A percentile compares a stretch with the other conserved stretches of the same genome.
Evolutionary conservation across 805 yeast species (phyloP).

Genomic region (Starmerella stigmatis): DNA sequence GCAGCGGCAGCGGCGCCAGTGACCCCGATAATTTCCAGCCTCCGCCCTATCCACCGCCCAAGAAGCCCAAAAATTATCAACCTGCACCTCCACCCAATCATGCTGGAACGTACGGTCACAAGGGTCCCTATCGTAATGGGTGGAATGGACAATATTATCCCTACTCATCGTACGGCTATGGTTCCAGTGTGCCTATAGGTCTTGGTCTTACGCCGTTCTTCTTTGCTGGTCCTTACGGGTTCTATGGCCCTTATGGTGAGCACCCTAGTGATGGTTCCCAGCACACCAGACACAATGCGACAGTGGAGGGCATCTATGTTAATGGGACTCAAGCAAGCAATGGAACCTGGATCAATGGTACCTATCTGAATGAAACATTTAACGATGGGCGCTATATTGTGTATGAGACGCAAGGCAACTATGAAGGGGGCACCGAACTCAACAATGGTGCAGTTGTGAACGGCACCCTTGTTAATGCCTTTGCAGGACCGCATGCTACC

Average conservation of each 20-base stretch:
- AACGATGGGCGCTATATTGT: neutral
- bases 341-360: neutral
- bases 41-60: constrained; percentile 4
- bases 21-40: neutral
- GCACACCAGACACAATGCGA: constrained; percentile 1
- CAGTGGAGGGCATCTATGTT: constrained; percentile 3
- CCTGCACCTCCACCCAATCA: neutral
- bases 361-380: neutral
- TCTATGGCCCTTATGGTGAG: constrained; percentile 9
- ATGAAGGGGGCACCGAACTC: neutral
- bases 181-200: neutral
- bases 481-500: neutral
- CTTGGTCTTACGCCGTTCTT: constrained; percentile 5
- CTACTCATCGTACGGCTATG: constrained; percentile 6
- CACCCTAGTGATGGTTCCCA: neutral
- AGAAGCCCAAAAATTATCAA: neutral
- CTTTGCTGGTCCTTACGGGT: constrained; percentile 14
- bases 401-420: neutral
- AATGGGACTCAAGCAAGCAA: neutral
- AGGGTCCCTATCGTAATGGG: neutral
- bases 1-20: neutral
- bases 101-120: constrained; percentile 3
- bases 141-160: constrained; percentile 16
- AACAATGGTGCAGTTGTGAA: neutral
- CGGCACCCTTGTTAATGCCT: constrained; percentile 5